Percentiles rank a stretch among this genome's conserved stretches.
Evolutionary conservation across 2,329 filamentous ascomycete genomes (phyloP).

Genomic region (Stemphylium lycopersici): DNA sequence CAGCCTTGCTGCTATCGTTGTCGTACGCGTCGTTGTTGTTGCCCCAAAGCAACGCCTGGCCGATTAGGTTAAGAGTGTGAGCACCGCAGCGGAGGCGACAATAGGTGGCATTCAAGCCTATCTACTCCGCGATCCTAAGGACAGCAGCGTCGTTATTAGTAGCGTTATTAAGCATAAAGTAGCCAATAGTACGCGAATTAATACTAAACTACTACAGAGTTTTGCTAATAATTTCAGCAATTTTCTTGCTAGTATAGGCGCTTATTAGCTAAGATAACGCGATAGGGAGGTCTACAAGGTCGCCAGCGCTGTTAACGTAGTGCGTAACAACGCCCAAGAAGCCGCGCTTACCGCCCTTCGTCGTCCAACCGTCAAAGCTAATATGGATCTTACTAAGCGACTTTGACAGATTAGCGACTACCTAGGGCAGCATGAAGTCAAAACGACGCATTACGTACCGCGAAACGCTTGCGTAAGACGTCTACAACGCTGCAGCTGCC

Average conservation of each 20-base stretch:
- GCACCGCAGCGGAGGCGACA: constrained; percentile 3
- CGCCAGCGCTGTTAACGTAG: not conserved
- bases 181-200: not conserved
- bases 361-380: constrained; percentile 4
- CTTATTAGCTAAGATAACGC: constrained; percentile 9
- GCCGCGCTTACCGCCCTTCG: constrained; percentile 7
- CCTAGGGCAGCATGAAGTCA: no score
- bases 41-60: not conserved
- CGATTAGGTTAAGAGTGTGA: no score
- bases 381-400: not conserved
- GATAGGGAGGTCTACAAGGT: constrained; percentile 6
- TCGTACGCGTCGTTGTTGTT: not conserved
- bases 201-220: not conserved
- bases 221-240: not conserved
- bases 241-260: constrained; percentile 4
- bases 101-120: not conserved
- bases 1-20: constrained; percentile 1
- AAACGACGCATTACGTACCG: not conserved
- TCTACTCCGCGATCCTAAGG: not conserved
- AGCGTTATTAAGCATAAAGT: not conserved
- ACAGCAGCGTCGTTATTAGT: not conserved
- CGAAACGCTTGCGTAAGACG: no score
- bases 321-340: constrained; percentile 7
- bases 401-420: no score
- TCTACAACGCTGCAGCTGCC: not conserved